Evolutionary conservation across 805 yeast genomes (phyloP), one percentile per base, ranked within the genome.

Genomic region (Pichia pseudocactophila): DNA sequence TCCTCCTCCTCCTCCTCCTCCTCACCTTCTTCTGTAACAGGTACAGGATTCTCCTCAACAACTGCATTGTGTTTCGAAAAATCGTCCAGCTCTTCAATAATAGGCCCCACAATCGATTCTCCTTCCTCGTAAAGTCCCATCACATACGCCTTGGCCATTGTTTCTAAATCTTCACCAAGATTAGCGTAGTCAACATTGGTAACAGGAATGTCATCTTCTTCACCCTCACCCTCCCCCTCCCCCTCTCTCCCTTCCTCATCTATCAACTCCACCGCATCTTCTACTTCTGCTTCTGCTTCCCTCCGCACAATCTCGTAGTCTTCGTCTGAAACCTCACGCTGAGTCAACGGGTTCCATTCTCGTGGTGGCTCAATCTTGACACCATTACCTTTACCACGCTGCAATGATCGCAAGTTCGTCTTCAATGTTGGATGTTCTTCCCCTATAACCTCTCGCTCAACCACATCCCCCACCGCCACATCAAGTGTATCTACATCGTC

Each of bases 91-190:
- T 67, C 62, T 46, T 74, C 73, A 17, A 80, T 70, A 0, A 80
- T 70, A 12, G 73, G 73, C 0, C 83, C 83, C 38, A 70, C 69
- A 0, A 77, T 72, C 19, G 62, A 67, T 9, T 73, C 58, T 49
- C 79, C 83, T 46, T 76, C 83, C 51, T 78, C 82, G 51, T 75
- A 78, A 49, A 72, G 56, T 1, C 84, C 85, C 18, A 67, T 50
- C n/a, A 68, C 62, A 49, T 80, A 80, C 0, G 82, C 82, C 40
- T 69, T 66, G 0, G 76, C 82, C 80, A 78, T 73, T 3, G 72
- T 68, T 38, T 76, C 81, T 49, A 72, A 43, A 50, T 76, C 72
- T 16, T 64, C 64, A 19, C 67, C 69, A 25, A 73, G 44, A 2
- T 65, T 50, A 9, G 53, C 56, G 49, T 65, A 72, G 46, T 76